Percentiles rank a stretch among this genome's conserved stretches.
phyloP scores from a whole-genome alignment of 2,329 filamentous ascomycete genomes.

The Colletotrichum eleusines region DNA sequence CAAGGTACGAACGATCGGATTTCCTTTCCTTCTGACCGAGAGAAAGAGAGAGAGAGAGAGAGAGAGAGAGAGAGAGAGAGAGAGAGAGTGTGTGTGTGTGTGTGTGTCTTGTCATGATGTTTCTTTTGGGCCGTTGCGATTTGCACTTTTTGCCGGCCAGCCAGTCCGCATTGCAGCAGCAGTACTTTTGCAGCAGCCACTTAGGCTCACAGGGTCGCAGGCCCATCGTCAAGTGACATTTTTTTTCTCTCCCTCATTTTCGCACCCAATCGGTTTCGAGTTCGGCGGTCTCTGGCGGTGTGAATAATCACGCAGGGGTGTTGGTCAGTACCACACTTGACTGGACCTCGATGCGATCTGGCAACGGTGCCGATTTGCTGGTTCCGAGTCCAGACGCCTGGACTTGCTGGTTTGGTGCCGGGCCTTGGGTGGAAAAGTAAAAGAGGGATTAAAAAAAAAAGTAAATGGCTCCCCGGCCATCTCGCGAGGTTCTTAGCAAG shows the following conservation, averaged over 20 bases:
- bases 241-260: constrained; percentile 1
- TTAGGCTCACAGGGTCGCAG: constrained; percentile 2
- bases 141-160: neutral
- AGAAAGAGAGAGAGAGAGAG: too few species aligned
- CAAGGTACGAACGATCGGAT: constrained; percentile 48
- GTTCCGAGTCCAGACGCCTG: constrained; percentile 30
- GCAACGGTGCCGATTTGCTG: constrained; percentile 40
- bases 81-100: neutral
- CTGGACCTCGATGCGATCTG: constrained; percentile 33
- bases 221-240: constrained; percentile 25
- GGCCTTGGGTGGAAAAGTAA: neutral
- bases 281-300: constrained; percentile 26
- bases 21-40: constrained; percentile 2
- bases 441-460: neutral
- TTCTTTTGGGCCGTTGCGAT: neutral
- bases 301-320: constrained; percentile 37
- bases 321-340: constrained; percentile 20
- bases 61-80: too few species aligned
- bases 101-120: neutral
- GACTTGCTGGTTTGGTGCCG: constrained; percentile 33
- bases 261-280: neutral
- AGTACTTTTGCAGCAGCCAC: constrained; percentile 1
- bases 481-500: constrained; percentile 20
- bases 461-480: neutral
- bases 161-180: neutral